Percentiles rank a stretch among this genome's conserved stretches.
Evolutionary conservation across 2,329 filamentous ascomycete species (phyloP).

Genomic region (Zelopaecilomyces penicillatus): DNA sequence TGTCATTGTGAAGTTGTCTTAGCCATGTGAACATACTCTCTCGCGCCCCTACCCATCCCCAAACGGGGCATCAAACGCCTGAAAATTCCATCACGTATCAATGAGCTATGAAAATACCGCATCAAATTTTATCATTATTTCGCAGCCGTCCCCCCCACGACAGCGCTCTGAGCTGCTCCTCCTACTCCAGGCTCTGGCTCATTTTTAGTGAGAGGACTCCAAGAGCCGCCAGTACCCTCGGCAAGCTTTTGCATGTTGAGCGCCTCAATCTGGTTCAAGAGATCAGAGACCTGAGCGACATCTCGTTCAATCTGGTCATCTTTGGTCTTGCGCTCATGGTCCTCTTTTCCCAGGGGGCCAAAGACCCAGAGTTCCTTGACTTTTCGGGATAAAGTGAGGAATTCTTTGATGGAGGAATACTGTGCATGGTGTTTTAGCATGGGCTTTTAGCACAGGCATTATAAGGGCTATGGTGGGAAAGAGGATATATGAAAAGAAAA

Average conservation of each 20-base stretch:
- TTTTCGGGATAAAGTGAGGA: slow-evolving; percentile 33
- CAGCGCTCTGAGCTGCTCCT: background rate
- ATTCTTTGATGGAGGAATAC: slow-evolving; percentile 37
- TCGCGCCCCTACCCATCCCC: too few species aligned
- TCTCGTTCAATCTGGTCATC: slow-evolving; percentile 29
- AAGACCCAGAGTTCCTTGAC: slow-evolving; percentile 40
- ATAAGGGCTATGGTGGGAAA: background rate
- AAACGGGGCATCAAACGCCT: too few species aligned
- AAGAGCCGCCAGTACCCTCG: slow-evolving; percentile 26
- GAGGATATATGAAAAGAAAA: background rate
- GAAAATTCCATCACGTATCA: too few species aligned
- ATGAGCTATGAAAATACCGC: too few species aligned
- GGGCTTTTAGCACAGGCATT: background rate
- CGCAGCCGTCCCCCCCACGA: background rate
- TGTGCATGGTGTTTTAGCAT: slow-evolving; percentile 7
- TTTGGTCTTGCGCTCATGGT: slow-evolving; percentile 25
- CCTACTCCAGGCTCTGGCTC: slow-evolving; percentile 6
- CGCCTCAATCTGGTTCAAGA: slow-evolving; percentile 28
- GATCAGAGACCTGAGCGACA: slow-evolving; percentile 24
- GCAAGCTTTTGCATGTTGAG: slow-evolving; percentile 26
- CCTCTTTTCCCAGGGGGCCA: slow-evolving; percentile 31
- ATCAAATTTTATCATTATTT: background rate
- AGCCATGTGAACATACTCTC: too few species aligned
- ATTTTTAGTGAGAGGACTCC: slow-evolving; percentile 21
- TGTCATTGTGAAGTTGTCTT: too few species aligned